Evolutionary conservation across 208 protist genomes (phyloP).

Genomic region (Leishmania guyanensis): DNA sequence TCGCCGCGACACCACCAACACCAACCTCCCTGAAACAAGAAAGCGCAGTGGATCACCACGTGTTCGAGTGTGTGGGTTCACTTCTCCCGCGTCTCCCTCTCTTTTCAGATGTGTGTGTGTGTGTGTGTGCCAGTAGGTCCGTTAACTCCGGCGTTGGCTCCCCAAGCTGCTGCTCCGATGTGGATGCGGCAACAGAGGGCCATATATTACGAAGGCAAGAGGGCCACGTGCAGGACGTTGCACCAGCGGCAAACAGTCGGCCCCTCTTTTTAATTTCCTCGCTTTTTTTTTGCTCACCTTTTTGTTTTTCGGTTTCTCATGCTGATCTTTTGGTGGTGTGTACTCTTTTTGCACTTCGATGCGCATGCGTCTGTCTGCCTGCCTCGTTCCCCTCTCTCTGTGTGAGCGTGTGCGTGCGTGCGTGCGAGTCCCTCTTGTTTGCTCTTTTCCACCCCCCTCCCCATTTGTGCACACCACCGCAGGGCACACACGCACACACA

Average conservation of each 20-base stretch:
- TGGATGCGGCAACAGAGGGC: background rate
- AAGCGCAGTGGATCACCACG: background rate
- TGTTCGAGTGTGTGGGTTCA: background rate
- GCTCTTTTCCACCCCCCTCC: background rate
- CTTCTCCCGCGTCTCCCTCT: background rate
- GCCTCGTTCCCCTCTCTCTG: too few species aligned
- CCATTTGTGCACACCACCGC: too few species aligned
- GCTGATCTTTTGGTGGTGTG: background rate
- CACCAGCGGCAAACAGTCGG: background rate
- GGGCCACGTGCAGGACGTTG: background rate
- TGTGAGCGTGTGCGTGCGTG: background rate
- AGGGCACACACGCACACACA: background rate
- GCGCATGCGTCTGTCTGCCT: background rate
- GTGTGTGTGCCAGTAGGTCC: background rate
- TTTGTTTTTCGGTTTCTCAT: background rate
- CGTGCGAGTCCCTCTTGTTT: background rate
- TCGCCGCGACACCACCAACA: background rate
- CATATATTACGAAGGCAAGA: background rate
- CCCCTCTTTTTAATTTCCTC: background rate
- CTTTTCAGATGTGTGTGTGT: background rate
- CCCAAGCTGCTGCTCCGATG: background rate
- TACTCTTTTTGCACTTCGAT: background rate
- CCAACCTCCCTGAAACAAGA: background rate
- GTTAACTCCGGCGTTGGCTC: background rate
- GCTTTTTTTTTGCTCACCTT: background rate